Evolutionary conservation across 345 rosid genomes (phyloP), one percentile per base, ranked within the genome.

Genomic region (Kandelia obovata): DNA sequence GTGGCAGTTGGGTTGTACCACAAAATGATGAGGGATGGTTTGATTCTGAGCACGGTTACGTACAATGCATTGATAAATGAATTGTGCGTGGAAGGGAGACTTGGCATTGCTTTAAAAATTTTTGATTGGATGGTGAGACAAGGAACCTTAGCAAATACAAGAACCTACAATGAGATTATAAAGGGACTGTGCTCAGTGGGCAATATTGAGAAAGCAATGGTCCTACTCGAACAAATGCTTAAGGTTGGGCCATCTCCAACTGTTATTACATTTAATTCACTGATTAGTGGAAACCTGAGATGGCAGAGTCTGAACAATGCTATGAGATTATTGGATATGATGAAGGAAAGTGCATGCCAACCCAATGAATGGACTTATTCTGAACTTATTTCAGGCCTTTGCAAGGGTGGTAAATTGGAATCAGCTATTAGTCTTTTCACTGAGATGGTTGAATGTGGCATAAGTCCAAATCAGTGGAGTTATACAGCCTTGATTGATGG

Each of bases 401-500:
- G 85, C 77, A 80, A 73, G 73, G 73, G 71, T 57, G 83, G 85
- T 30, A 83, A 77, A 74, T 67, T 83, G 70, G 84, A 81, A 74
- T 56, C 32, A 19, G 93, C 90, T 37, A 71, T 71, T 13, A 55
- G 51, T 49, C 57, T 81, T 73, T 80, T 88, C 68, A 6, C 53
- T 35, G 86, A 84, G 60, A 73, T 86, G 90, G 65, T 75, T 70
- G 72, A 77, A 61, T 58, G 51, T 39, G 88, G 87, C 66, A 72
- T 86, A 69, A 73, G 47, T 65, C 86, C 86, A 49, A 80, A 83
- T 71, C 83, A 71, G 55, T 80, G 86, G 63, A 66, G n/a, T 68
- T 86, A 76, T 75, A 88, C 88, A 10, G 87, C 88, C 52, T 61
- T 86, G 77, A 86, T 88, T 65, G 86, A 84, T 77, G 93, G 89